A percentile compares a stretch with the other conserved stretches of the same genome.
Evolutionary conservation across 1,284 basidiomycete species (phyloP).

Genomic region (Thelephora terrestris): DNA sequence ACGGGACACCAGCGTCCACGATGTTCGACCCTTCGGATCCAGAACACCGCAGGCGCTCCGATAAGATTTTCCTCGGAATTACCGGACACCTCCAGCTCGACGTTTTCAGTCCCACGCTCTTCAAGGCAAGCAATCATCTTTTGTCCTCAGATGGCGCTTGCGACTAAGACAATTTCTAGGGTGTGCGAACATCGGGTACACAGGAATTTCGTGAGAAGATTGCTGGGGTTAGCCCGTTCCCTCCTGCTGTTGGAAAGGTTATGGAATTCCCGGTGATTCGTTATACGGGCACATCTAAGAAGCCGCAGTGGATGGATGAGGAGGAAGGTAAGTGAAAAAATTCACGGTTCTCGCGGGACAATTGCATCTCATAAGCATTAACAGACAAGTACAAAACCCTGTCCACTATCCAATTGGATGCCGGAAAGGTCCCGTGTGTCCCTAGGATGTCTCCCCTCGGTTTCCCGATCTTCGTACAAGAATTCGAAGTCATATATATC

Average conservation of each 20-base stretch:
- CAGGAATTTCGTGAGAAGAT: too few species aligned
- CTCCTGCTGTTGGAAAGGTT: too few species aligned
- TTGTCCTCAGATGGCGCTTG: too few species aligned
- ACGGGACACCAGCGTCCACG: conserved; percentile 21
- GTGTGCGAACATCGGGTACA: too few species aligned
- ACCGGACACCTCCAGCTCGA: too few species aligned
- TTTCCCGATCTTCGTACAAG: conserved; percentile 25
- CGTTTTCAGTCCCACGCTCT: too few species aligned
- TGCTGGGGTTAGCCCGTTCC: too few species aligned
- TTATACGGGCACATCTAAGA: conserved; percentile 28
- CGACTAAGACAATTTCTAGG: too few species aligned
- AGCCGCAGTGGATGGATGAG: conserved; percentile 36
- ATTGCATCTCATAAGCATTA: background rate
- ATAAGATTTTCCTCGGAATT: too few species aligned
- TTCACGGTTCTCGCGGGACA: too few species aligned
- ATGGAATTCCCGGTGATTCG: too few species aligned
- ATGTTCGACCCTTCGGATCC: conserved; percentile 19
- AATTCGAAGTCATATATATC: conserved; percentile 35
- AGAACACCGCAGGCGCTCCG: conserved; percentile 16
- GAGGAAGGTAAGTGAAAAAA: conserved; percentile 25
- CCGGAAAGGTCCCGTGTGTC: conserved; percentile 21
- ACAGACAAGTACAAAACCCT: conserved; percentile 34
- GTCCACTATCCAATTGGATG: conserved; percentile 33
- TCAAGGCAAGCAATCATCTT: too few species aligned
- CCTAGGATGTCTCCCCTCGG: conserved; percentile 10